phyloP scores from a whole-genome alignment of 331 rosid genomes.

The Erythrophleum ivorense region DNA sequence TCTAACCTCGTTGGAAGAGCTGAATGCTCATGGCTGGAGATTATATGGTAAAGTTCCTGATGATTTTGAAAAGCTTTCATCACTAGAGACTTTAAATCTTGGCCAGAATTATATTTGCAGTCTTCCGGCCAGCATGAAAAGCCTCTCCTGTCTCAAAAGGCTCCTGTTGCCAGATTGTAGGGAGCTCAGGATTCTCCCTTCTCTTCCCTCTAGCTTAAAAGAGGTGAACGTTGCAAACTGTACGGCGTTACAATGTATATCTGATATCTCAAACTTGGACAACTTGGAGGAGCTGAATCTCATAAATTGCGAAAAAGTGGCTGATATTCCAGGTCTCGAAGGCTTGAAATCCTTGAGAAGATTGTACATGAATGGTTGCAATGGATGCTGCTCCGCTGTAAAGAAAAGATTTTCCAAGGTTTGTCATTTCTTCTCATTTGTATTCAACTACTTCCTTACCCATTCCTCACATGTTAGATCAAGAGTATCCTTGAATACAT shows the following conservation, averaged over 20 bases:
- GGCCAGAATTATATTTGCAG: slow-evolving; percentile 48
- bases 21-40: slow-evolving; percentile 52
- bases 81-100: slow-evolving; percentile 47
- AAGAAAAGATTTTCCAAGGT: slow-evolving; percentile 62
- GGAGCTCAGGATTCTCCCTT: slow-evolving; percentile 55
- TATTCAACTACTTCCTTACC: background rate
- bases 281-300: slow-evolving; percentile 49
- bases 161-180: slow-evolving; percentile 50
- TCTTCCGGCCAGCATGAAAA: slow-evolving; percentile 60
- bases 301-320: slow-evolving; percentile 54
- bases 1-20: slow-evolving; percentile 40
- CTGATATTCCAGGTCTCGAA: slow-evolving; percentile 65
- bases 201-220: slow-evolving; percentile 64
- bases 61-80: slow-evolving; percentile 54
- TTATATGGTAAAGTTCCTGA: slow-evolving; percentile 55
- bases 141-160: slow-evolving; percentile 45
- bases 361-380: slow-evolving; percentile 60
- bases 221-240: slow-evolving; percentile 50
- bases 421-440: slow-evolving; percentile 1
- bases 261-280: slow-evolving; percentile 56
- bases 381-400: slow-evolving; percentile 41
- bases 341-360: slow-evolving; percentile 54
- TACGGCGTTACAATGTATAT: slow-evolving; percentile 41
- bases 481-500: background rate
- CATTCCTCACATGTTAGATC: background rate